These are phyloP conservation scores for Cladosporium sp. DNA, from an alignment of 2,329 filamentous ascomycete species.

Conservation along the genomic window DNA sequence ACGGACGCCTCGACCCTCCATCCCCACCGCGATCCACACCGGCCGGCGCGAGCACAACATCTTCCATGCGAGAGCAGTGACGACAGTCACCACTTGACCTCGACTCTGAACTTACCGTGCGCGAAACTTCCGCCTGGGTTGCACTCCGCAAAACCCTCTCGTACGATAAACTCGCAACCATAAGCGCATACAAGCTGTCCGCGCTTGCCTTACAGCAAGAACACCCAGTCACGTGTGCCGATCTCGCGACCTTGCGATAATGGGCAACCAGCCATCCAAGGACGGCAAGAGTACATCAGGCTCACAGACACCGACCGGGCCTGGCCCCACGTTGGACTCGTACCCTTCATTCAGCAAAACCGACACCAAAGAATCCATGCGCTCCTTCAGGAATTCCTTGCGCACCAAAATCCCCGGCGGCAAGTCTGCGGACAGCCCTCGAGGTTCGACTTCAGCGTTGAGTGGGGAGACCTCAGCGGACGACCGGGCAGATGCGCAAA, in stretches of 20 bases:
- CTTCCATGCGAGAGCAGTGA: not conserved
- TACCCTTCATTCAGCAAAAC: slow-evolving; percentile 89
- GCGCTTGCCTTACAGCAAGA: not conserved
- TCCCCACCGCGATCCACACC: not conserved
- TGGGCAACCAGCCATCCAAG: slow-evolving; percentile 74
- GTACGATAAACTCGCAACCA: too few species aligned
- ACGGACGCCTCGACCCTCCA: not conserved
- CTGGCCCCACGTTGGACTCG: slow-evolving; percentile 62
- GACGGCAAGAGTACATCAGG: slow-evolving; percentile 40
- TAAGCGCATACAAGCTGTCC: not conserved
- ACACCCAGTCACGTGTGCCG: not conserved
- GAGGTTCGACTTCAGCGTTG: slow-evolving; percentile 62
- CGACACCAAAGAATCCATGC: slow-evolving; percentile 86
- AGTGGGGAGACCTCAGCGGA: slow-evolving; percentile 46
- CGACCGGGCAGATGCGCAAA: slow-evolving; percentile 68
- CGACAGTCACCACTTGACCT: not conserved
- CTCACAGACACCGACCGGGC: slow-evolving; percentile 37
- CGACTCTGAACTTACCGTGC: not conserved
- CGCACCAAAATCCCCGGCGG: slow-evolving; percentile 81
- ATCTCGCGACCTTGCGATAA: slow-evolving; percentile 29
- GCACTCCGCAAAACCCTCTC: not conserved
- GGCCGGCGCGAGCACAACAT: not conserved
- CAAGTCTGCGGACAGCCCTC: slow-evolving; percentile 66
- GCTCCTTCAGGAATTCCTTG: slow-evolving; percentile 74
- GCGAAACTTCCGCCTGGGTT: not conserved